Base-by-base conservation (phyloP, 306 rosid species). In the Cicer judaicum region DNA sequence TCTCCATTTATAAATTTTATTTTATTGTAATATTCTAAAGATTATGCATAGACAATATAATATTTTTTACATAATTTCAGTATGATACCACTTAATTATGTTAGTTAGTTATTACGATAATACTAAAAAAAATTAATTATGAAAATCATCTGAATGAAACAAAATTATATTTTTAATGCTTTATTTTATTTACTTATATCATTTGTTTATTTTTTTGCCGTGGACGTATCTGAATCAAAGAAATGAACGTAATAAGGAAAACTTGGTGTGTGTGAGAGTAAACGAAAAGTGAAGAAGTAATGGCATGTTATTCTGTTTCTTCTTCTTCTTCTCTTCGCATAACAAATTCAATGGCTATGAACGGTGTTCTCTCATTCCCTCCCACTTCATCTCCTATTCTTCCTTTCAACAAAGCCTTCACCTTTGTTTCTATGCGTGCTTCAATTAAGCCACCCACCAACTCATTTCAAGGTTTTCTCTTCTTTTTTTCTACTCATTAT, bases 391-490 rank as follows among this genome's bases (percentile, higher is more conserved):
- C 18, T 74, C 38, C 41, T 21, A 18, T 64, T 15, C 75, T 52
- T 79, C 83, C 60, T 77, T 62, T 72, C 40, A 24, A 81, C 42
- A 81, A 71, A 78, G 66, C 54, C 46, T 59, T 78, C 64, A 61
- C 83, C 72, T 92, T 79, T 76, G 16, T 80, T 66, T 80, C 89
- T 18, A 61, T 87, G 47, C 79, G 85, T 61, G 53, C 82, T 10
- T 69, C 84, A 29, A 66, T 78, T 49, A 83, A 79, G 65, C 77
- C 69, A 43, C 79, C 77, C 76, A 72, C 78, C 24, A 89, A 80
- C 19, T 70, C 74, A 19, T 80, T 87, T 70, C 92, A 91, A 87
- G 97, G 97, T 92, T 70, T 59, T 12, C 52, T 55, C 46, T 13
- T 1, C 1, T 0, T 69, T 0, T 68, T 13, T 38, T 38, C 53